Evolutionary conservation across 2,329 filamentous ascomycete species (phyloP), one percentile per base, ranked within the genome.

Genomic region (Dothideomycetes sp.): DNA sequence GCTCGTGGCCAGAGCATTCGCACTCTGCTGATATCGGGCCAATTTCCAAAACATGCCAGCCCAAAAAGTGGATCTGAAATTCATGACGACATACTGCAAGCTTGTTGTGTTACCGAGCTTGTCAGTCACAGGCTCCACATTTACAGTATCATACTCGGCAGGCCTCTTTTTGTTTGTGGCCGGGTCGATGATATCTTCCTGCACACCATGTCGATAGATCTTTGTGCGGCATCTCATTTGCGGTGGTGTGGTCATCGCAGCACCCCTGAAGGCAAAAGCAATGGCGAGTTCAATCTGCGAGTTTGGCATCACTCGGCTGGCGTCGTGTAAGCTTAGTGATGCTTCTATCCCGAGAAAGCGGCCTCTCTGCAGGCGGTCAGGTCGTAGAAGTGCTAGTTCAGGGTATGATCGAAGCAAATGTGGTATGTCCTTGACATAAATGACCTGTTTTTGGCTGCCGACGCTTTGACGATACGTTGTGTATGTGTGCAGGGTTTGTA

Each of bases 31-130:
- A 17, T 43, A 31, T 12, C 43, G 43, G 3, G 52, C 50, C 8
- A 63, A 49, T 7, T 48, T 47, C 2, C 45, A 50, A 44, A 66
- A 55, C 24, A 54, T 55, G 10, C 49, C 49, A 1, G 60, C 65
- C 65, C 65, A 69, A 43, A 67, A 68, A 3, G 47, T 52, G 35
- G 62, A 64, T 2, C 63, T 61, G 37, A 69, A 68, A 49, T 50
- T 58, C 42, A 34, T 33, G n/a, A 37, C 34, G 18, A 36, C 36
- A 16, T 41, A 47, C 49, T 45, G 41, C n/a, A n/a, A n/a, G 59
- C 37, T 32, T 52, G 34, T 41, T 55, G 46, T 40, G 41, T 43
- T 35, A 53, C 49, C 27, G 52, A 48, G 34, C 51, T 52, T 9
- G 24, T 39, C 22, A 18, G 7, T 24, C 30, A 4, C 40, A 39